These are phyloP conservation scores for Isatis tinctoria DNA, from an alignment of 345 rosid genomes.

Conservation along the genomic window DNA sequence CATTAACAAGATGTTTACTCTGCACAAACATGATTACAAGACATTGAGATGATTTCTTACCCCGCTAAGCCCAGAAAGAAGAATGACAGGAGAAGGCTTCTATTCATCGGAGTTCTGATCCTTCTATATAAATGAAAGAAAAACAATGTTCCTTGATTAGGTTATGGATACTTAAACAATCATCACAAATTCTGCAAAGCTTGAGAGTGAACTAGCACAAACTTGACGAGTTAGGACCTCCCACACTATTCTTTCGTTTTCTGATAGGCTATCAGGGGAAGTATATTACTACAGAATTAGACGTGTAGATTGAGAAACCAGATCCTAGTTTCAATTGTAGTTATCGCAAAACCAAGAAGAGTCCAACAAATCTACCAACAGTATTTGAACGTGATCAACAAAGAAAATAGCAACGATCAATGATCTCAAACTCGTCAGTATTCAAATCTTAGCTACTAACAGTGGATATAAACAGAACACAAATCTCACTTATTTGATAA, in stretches of 20 bases:
- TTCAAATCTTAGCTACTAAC: not conserved
- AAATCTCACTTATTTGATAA: not conserved
- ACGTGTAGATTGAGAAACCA: not conserved
- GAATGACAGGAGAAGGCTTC: conserved; percentile 59
- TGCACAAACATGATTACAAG: not conserved
- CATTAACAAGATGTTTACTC: conserved; percentile 1
- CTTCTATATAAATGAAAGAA: conserved; percentile 47
- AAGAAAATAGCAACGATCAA: not conserved
- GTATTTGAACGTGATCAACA: not conserved
- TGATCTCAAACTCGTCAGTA: not conserved
- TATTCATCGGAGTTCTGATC: conserved; percentile 69
- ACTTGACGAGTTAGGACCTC: not conserved
- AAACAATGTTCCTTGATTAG: not conserved
- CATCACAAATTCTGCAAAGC: conserved; percentile 1
- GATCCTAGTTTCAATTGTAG: not conserved
- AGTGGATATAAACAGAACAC: not conserved
- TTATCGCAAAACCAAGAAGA: not conserved
- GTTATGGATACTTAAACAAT: not conserved
- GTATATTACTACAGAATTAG: not conserved
- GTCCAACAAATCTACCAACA: not conserved
- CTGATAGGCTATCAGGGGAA: not conserved
- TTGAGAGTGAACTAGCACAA: not conserved
- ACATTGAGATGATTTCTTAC: conserved; percentile 39
- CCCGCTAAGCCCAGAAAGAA: conserved; percentile 91
- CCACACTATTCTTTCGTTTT: not conserved